Base-by-base conservation (phyloP, 139 green algal species). In the Mychonastes homosphaera region DNA sequence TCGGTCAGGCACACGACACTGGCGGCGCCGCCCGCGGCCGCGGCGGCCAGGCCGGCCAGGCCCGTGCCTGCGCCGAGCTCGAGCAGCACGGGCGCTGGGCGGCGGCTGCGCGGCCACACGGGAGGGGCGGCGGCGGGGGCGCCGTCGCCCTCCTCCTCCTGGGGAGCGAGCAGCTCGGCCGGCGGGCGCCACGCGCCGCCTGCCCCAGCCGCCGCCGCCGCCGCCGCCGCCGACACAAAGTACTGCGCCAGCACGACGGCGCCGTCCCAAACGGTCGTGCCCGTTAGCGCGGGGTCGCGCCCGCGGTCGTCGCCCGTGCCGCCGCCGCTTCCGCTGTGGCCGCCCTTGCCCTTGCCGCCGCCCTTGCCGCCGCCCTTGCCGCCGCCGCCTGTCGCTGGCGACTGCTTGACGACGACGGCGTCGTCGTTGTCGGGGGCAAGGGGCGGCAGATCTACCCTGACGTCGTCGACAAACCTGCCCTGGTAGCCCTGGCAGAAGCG, bases 251-350 rank as follows among this genome's bases (percentile, higher is more conserved):
- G 40, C 15, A 65, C 56, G 19, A 71, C 56, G 1, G 56, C 64
- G 24, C 58, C 58, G 21, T 73, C 65, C 65, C 65, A 73, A 19
- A 73, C 65, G 6, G 65, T 73, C 1, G 65, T 73, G 35, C 63
- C 63, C 64, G 62, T n/a, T n/a, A n/a, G n/a, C n/a, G n/a, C n/a
- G n/a, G n/a, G n/a, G n/a, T n/a, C n/a, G n/a, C n/a, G n/a, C n/a
- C n/a, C n/a, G n/a, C n/a, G n/a, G n/a, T n/a, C n/a, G n/a, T n/a
- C n/a, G n/a, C n/a, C n/a, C n/a, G n/a, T n/a, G n/a, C n/a, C n/a
- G n/a, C n/a, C n/a, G n/a, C n/a, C n/a, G n/a, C n/a, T n/a, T n/a
- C n/a, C n/a, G n/a, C n/a, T n/a, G n/a, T n/a, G n/a, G n/a, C n/a
- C n/a, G n/a, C n/a, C n/a, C n/a, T n/a, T n/a, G n/a, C n/a, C n/a